These are phyloP conservation scores for Epichloe amarillans DNA, from an alignment of 2,329 filamentous ascomycete species.

Conservation along the genomic window DNA sequence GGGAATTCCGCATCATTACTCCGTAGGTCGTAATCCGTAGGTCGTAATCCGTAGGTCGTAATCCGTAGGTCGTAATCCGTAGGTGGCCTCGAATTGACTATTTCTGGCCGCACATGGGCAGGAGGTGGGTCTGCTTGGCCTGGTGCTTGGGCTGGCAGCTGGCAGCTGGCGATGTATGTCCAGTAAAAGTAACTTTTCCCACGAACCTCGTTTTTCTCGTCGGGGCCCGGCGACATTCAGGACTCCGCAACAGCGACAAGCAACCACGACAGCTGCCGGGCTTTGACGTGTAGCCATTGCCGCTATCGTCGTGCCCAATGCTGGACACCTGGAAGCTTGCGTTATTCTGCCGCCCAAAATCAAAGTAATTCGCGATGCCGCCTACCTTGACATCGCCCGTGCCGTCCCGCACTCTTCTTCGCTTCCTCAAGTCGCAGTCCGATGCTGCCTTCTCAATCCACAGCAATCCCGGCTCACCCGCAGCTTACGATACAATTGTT, in stretches of 20 bases:
- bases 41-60: too few relatives aligned
- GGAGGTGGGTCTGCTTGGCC: background rate
- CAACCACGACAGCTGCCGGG: background rate
- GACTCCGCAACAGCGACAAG: background rate
- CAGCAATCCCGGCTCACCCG: constrained; percentile 14
- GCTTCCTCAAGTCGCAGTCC: constrained; percentile 60
- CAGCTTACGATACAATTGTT: constrained; percentile 6
- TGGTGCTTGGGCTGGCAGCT: background rate
- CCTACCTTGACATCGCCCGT: constrained; percentile 29
- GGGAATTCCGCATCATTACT: too few relatives aligned
- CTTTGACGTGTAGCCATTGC: constrained; percentile 4
- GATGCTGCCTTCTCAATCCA: constrained; percentile 39
- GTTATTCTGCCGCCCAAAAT: constrained; percentile 4
- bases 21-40: too few relatives aligned
- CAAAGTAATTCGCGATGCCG: constrained; percentile 26
- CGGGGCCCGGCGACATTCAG: background rate
- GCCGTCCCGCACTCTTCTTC: constrained; percentile 47
- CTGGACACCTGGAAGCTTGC: constrained; percentile 1
- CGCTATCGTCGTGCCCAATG: constrained; percentile 6
- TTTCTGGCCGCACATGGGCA: too few relatives aligned
- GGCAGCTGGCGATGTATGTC: background rate
- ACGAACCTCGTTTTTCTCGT: background rate
- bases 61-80: too few relatives aligned
- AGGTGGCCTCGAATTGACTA: too few relatives aligned
- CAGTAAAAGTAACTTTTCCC: background rate